These are phyloP conservation scores for Limnomonas spitsbergensis DNA, from an alignment of 139 green algal genomes.

Conservation along the genomic window DNA sequence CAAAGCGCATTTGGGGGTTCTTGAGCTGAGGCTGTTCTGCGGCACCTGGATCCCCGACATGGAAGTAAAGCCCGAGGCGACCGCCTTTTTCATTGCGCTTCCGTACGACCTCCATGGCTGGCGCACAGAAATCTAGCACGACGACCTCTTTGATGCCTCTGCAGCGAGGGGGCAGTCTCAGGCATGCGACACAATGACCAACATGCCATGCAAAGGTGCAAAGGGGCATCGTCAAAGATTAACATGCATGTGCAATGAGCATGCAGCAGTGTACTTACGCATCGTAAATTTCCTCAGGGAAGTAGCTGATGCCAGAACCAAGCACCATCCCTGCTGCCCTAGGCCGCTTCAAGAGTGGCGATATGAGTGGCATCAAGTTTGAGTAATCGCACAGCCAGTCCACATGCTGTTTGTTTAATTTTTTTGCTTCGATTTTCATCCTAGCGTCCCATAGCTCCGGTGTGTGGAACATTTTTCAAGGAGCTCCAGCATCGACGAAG, in stretches of 20 bases:
- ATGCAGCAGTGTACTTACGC: not conserved
- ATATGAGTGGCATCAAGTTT: not conserved
- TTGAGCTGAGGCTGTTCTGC: not conserved
- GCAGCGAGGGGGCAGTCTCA: no score
- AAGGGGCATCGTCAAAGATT: no score
- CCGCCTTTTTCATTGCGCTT: not conserved
- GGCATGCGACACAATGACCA: no score
- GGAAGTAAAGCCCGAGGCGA: not conserved
- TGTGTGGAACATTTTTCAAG: no score
- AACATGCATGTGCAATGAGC: no score
- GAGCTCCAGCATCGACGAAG: no score
- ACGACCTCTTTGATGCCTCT: slow-evolving; percentile 19
- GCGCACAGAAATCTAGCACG: not conserved
- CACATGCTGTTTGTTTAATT: not conserved
- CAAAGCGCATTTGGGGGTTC: not conserved
- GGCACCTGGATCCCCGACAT: not conserved
- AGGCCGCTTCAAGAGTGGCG: not conserved
- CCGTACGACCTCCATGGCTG: not conserved
- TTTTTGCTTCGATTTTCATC: not conserved
- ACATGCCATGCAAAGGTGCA: no score
- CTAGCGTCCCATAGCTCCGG: no score
- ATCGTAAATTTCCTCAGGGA: slow-evolving; percentile 23
- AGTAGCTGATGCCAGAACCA: slow-evolving; percentile 9
- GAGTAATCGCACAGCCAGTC: slow-evolving; percentile 13
- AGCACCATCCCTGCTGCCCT: slow-evolving; percentile 1